Base-by-base conservation (phyloP, 148 eudicot genomes). In the Bassia scoparia region DNA sequence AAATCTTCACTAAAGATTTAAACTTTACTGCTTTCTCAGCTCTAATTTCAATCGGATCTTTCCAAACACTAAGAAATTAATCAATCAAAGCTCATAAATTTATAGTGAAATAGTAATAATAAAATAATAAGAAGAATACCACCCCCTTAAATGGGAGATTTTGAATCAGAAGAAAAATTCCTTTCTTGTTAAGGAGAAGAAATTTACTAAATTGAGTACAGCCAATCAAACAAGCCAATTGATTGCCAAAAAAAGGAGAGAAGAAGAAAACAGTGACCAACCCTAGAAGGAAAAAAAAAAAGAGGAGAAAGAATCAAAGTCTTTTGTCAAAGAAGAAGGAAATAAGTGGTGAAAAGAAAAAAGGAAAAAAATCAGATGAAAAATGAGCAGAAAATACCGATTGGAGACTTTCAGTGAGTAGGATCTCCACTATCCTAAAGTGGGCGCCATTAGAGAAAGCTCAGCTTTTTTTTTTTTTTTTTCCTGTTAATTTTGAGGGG, bases 391-490 rank as follows among this genome's bases (percentile, higher is more conserved):
- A 24, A 67, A 18, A 14, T 79, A 68, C 70, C 77, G 49, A 79
- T 79, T 79, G 74, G 74, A 53, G 74, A 68, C 48, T 59, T 46
- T 29, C 30, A 15, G 29, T 54, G 56, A 58, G 66, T 44, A 72
- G 29, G 63, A 73, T 68, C 73, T 55, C 73, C 74, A 74, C 81
- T 60, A 38, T 33, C 8, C 38, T 12, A 3, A 37, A 72, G 77
- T 79, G 77, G 81, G 81, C 56, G 81, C 81, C 81, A 79, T 79
- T 13, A 61, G 69, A 67, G 81, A 68, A 73, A 78, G 77, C 77
- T 79, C 43, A 38, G 69, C 61, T 37, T 7, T 59, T 59, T 43
- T 20, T 71, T n/a, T 26, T 46, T 58, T 46, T 58, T 12, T 34
- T 43, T 33, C 24, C 31, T 43, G 30, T 44, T 23, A 31, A 24